Percentiles rank a stretch among this genome's conserved stretches.
These are phyloP conservation scores for Vachellia collinsii DNA, from an alignment of 306 rosid species.

Conservation along the genomic window DNA sequence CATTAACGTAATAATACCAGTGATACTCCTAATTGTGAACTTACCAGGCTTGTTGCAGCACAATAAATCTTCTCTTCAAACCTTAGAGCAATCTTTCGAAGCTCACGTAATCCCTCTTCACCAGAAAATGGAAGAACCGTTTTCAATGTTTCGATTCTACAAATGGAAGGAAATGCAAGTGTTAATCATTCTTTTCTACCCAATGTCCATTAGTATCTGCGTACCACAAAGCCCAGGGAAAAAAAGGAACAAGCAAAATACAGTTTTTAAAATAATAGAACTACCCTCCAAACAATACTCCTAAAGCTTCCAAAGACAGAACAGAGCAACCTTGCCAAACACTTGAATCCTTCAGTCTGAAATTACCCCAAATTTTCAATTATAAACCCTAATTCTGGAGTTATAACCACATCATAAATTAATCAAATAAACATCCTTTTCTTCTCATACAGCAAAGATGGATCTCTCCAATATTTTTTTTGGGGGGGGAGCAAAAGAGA, in stretches of 20 bases:
- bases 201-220: not conserved
- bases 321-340: too few species aligned
- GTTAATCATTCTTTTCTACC: not conserved
- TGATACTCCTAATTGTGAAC: not conserved
- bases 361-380: too few species aligned
- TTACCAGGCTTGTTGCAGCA: conserved; percentile 79
- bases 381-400: too few species aligned
- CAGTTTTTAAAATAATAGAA: conserved; percentile 4
- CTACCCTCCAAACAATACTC: too few species aligned
- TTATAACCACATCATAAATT: too few species aligned
- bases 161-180: conserved; percentile 19
- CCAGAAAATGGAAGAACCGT: conserved; percentile 75
- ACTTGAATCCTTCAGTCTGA: too few species aligned
- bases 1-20: conserved; percentile 3
- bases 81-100: conserved; percentile 76
- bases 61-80: conserved; percentile 82
- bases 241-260: not conserved
- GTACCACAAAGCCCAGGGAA: not conserved
- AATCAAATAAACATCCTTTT: too few species aligned
- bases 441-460: not conserved
- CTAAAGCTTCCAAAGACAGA: too few species aligned
- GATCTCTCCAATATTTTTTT: not conserved
- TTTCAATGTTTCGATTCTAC: conserved; percentile 83
- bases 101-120: conserved; percentile 76
- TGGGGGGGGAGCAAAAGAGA: too few species aligned